A percentile compares a stretch with the other conserved stretches of the same genome.
Evolutionary conservation across 495 filamentous ascomycete species (phyloP).

Genomic region (Lindgomyces ingoldianus): DNA sequence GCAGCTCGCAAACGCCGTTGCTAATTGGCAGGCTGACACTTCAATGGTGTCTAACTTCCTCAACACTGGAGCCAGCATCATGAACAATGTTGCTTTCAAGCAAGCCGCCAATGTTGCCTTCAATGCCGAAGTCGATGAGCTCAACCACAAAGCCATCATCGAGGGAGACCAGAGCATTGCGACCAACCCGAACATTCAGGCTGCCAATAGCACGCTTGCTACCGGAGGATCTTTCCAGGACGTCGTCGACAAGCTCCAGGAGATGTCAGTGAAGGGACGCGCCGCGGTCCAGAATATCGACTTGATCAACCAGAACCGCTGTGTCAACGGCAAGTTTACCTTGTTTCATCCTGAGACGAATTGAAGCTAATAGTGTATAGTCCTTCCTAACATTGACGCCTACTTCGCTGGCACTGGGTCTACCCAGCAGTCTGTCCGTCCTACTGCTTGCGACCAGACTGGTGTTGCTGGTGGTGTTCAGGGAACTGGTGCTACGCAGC

Average conservation of each 20-base stretch:
- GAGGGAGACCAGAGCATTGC: constrained; percentile 12
- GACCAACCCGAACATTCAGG: constrained; percentile 16
- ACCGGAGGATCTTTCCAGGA: constrained; percentile 31
- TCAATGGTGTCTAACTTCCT: constrained; percentile 32
- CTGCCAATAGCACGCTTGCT: constrained; percentile 32
- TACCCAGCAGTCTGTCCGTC: constrained; percentile 9
- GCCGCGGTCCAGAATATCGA: constrained; percentile 26
- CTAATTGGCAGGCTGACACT: constrained; percentile 35
- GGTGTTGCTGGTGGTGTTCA: constrained; percentile 27
- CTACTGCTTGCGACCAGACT: constrained; percentile 17
- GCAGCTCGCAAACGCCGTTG: constrained; percentile 23
- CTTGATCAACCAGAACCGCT: constrained; percentile 33
- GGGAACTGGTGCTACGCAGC: constrained; percentile 5
- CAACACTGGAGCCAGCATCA: constrained; percentile 22
- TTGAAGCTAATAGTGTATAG: neutral
- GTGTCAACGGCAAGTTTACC: constrained; percentile 21
- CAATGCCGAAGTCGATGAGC: constrained; percentile 35
- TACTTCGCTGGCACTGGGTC: constrained; percentile 22
- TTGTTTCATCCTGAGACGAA: neutral
- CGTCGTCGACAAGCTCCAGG: constrained; percentile 34
- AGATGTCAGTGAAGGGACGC: constrained; percentile 28
- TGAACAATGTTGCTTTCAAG: constrained; percentile 25
- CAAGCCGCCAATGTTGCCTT: constrained; percentile 26
- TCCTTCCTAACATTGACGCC: constrained; percentile 30
- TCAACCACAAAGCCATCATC: constrained; percentile 34